These are phyloP conservation scores for Aspergillus sclerotioniger DNA, from an alignment of 495 filamentous ascomycete species.

Conservation along the genomic window DNA sequence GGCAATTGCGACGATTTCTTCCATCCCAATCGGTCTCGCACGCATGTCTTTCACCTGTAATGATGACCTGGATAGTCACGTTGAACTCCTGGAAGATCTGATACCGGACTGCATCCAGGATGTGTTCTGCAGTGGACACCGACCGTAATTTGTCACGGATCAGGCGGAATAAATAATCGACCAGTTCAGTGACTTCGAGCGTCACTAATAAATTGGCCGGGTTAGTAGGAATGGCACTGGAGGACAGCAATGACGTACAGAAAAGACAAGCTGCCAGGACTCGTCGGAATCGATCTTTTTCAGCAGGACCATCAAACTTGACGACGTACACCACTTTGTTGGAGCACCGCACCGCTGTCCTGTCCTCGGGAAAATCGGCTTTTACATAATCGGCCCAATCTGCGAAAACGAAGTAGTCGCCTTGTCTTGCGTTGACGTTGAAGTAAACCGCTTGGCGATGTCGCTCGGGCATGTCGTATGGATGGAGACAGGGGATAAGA, in stretches of 20 bases:
- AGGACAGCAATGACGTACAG: constrained; percentile 18
- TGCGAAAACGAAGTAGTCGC: constrained; percentile 43
- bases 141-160: constrained; percentile 36
- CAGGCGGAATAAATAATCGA: constrained; percentile 35
- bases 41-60: constrained; percentile 30
- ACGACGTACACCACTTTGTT: constrained; percentile 17
- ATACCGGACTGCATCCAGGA: constrained; percentile 22
- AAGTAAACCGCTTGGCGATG: constrained; percentile 39
- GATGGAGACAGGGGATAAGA: constrained; percentile 28
- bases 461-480: constrained; percentile 32
- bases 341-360: constrained; percentile 22
- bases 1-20: constrained; percentile 22
- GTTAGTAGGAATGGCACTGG: neutral
- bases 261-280: constrained; percentile 36
- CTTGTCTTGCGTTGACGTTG: constrained; percentile 18
- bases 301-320: constrained; percentile 21
- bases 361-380: constrained; percentile 13
- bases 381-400: constrained; percentile 23
- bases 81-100: constrained; percentile 30
- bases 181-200: constrained; percentile 21
- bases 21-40: constrained; percentile 39
- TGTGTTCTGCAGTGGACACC: neutral
- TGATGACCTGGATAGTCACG: constrained; percentile 9
- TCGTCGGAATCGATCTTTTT: constrained; percentile 40
- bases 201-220: constrained; percentile 10